phyloP scores from a whole-genome alignment of 305 asterid species.

The Plantago lanceolata region DNA sequence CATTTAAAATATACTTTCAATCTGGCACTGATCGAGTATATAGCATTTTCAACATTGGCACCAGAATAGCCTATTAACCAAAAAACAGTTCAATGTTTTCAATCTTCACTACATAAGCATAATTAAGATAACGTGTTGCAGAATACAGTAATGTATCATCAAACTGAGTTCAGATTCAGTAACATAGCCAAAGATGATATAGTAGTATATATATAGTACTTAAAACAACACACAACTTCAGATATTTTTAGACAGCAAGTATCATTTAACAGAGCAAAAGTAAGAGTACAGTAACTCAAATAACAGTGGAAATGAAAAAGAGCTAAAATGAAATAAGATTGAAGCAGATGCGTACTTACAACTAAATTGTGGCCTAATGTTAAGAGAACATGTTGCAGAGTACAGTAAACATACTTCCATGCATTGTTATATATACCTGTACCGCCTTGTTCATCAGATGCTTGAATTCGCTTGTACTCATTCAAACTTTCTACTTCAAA shows the following conservation, averaged over 20 bases:
- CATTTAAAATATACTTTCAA: constrained; percentile 46
- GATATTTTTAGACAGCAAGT: too few relatives aligned
- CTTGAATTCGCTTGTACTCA: constrained; percentile 17
- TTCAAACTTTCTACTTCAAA: constrained; percentile 41
- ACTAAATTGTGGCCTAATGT: not conserved
- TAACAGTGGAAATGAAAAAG: too few relatives aligned
- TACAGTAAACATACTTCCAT: not conserved
- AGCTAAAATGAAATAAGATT: too few relatives aligned
- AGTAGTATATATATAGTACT: too few relatives aligned
- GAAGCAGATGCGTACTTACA: not conserved
- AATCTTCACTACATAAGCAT: not conserved
- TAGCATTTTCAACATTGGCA: constrained; percentile 25
- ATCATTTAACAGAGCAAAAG: too few relatives aligned
- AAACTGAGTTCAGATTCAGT: not conserved
- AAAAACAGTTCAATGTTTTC: constrained; percentile 3
- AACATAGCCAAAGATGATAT: too few relatives aligned
- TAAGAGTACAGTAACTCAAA: too few relatives aligned
- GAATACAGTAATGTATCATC: not conserved
- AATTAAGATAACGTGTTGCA: not conserved
- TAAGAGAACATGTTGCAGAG: not conserved
- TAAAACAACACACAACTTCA: too few relatives aligned
- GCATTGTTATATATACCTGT: constrained; percentile 28
- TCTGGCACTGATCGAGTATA: constrained; percentile 38
- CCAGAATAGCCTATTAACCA: constrained; percentile 30
- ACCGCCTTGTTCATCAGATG: constrained; percentile 11